Conservation (phyloP, 495 filamentous ascomycete genomes). For the Cairneyella variabilis region DNA sequence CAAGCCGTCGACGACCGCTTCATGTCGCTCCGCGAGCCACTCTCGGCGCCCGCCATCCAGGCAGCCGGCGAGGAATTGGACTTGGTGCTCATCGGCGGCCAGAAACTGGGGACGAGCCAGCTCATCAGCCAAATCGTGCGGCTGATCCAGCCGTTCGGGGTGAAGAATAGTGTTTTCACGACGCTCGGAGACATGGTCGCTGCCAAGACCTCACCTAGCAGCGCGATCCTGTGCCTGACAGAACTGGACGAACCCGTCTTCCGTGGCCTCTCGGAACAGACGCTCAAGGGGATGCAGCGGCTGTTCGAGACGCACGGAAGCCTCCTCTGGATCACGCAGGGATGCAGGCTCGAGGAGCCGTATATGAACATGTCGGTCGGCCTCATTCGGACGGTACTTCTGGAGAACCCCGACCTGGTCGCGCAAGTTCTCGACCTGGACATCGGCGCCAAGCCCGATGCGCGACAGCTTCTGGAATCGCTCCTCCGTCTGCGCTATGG, state of each 20-base stretch:
- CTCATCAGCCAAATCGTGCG: not conserved
- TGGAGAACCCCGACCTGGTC: not conserved
- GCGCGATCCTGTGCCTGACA: slow-evolving; percentile 37
- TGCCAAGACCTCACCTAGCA: too few species aligned
- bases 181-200: too few species aligned
- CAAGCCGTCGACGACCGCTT: slow-evolving; percentile 39
- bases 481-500: not conserved
- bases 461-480: not conserved
- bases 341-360: slow-evolving; percentile 8
- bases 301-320: slow-evolving; percentile 34
- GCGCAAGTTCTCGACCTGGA: slow-evolving; percentile 14
- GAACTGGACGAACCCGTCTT: slow-evolving; percentile 45
- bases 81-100: not conserved
- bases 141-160: not conserved
- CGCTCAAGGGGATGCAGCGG: slow-evolving; percentile 29
- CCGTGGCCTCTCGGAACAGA: slow-evolving; percentile 27
- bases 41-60: not conserved
- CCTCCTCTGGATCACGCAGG: slow-evolving; percentile 18
- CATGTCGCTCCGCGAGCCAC: not conserved
- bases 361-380: slow-evolving; percentile 21
- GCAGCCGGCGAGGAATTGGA: not conserved
- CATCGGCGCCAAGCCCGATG: not conserved
- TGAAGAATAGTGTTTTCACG: too few species aligned
- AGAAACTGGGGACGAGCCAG: not conserved
- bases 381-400: not conserved